A percentile compares a stretch with the other conserved stretches of the same genome.
These are phyloP conservation scores for Nicotiana attenuata DNA, from an alignment of 257 asterid genomes.

Conservation along the genomic window DNA sequence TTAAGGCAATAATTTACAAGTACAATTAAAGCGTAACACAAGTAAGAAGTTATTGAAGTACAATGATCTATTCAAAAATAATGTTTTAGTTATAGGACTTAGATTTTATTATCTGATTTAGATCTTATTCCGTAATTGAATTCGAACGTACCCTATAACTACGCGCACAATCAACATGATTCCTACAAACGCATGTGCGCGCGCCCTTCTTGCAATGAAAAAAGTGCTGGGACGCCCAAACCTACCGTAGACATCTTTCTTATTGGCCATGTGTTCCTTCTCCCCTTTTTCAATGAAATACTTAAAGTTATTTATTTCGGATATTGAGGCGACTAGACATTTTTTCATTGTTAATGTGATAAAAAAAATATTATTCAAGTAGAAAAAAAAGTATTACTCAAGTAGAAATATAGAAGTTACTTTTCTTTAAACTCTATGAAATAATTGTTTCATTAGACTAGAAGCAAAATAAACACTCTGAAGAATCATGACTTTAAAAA, in stretches of 20 bases:
- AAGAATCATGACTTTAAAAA: background rate
- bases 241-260: no score
- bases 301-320: background rate
- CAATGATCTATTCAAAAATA: background rate
- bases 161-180: no score
- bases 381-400: background rate
- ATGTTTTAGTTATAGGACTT: background rate
- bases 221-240: no score
- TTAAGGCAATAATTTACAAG: background rate
- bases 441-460: background rate
- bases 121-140: background rate
- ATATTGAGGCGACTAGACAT: background rate
- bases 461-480: background rate
- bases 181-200: no score
- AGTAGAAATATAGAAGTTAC: background rate
- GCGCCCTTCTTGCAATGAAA: no score
- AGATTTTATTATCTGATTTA: background rate
- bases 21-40: background rate
- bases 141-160: background rate
- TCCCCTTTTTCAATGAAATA: background rate
- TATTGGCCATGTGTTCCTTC: no score
- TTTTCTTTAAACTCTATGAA: background rate
- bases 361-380: background rate
- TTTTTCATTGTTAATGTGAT: background rate
- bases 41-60: background rate